Conservation (phyloP, 2,329 filamentous ascomycete species). For the Diaporthe sp. region DNA sequence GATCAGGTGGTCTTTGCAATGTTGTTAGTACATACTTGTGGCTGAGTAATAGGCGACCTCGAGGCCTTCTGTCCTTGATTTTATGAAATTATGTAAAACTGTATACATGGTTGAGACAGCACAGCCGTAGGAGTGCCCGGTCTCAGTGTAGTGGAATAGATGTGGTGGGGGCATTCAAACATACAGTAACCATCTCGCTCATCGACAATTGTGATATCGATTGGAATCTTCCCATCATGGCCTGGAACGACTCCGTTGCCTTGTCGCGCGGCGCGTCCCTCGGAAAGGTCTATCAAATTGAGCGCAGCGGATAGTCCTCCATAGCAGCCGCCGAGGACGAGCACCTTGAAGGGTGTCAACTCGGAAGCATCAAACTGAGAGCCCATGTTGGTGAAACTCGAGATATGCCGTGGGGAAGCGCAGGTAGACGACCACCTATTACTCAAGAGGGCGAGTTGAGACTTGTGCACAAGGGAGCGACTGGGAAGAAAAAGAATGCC, state of each 20-base stretch:
- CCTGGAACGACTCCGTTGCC: slow-evolving; percentile 45
- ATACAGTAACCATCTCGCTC: slow-evolving; percentile 88
- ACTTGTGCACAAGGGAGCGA: slow-evolving; percentile 14
- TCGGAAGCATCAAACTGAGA: slow-evolving; percentile 30
- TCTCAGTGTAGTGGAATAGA: neutral
- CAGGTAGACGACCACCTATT: neutral
- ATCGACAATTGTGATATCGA: slow-evolving; percentile 82
- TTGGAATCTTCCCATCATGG: slow-evolving; percentile 57
- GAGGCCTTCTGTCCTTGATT: neutral
- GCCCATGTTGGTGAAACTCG: slow-evolving; percentile 28
- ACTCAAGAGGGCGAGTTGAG: neutral
- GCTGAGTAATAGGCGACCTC: too few relatives aligned
- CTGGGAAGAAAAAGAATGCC: neutral
- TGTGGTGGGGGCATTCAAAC: slow-evolving; percentile 48
- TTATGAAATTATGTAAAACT: slow-evolving; percentile 29
- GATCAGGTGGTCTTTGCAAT: slow-evolving; percentile 76
- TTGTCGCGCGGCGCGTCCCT: slow-evolving; percentile 67
- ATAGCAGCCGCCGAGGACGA: slow-evolving; percentile 81
- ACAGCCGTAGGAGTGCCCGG: neutral
- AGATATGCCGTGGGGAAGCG: neutral
- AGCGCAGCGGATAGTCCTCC: slow-evolving; percentile 77
- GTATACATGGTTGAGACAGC: neutral
- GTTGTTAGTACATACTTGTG: neutral
- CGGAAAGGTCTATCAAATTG: slow-evolving; percentile 76
- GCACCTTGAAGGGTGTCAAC: slow-evolving; percentile 63